These are phyloP conservation scores for Eimeria acervulina DNA, from an alignment of 169 alveolate species.

Conservation along the genomic window DNA sequence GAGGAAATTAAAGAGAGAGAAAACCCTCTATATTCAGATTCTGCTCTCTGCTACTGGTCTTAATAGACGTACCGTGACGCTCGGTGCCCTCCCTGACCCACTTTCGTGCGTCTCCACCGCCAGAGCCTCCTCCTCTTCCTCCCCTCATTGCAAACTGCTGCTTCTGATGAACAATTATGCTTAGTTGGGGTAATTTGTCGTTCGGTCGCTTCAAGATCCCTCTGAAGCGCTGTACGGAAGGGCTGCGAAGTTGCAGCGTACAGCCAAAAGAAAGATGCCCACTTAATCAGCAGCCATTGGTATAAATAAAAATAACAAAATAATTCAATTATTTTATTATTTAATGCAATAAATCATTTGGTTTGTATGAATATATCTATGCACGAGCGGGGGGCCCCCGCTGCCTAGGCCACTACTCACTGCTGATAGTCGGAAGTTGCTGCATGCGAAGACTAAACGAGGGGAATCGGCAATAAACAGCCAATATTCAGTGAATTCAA, in stretches of 20 bases:
- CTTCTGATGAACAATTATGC: not conserved
- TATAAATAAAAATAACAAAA: not conserved
- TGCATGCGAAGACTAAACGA: not conserved
- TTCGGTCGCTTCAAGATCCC: not conserved
- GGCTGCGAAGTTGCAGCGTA: not conserved
- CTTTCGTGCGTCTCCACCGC: slow-evolving; percentile 55
- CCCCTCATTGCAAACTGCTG: slow-evolving; percentile 12
- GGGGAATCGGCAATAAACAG: not conserved
- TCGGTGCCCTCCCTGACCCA: slow-evolving; percentile 82
- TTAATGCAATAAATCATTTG: not conserved
- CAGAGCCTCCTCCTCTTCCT: slow-evolving; percentile 77
- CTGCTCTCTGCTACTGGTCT: not conserved
- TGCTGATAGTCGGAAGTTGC: not conserved
- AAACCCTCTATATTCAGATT: not conserved
- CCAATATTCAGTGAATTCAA: not conserved
- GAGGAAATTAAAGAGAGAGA: not conserved
- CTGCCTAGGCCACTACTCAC: not conserved
- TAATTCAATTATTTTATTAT: too few relatives aligned
- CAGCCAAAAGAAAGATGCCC: not conserved
- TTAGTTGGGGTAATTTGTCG: not conserved
- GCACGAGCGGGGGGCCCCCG: not conserved
- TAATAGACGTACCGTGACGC: slow-evolving; percentile 58
- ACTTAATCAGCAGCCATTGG: not conserved
- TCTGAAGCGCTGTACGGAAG: not conserved
- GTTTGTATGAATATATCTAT: not conserved